A percentile compares a stretch with the other conserved stretches of the same genome.
Conservation (phyloP, 306 rosid species). For the Crataegus laevigata region DNA sequence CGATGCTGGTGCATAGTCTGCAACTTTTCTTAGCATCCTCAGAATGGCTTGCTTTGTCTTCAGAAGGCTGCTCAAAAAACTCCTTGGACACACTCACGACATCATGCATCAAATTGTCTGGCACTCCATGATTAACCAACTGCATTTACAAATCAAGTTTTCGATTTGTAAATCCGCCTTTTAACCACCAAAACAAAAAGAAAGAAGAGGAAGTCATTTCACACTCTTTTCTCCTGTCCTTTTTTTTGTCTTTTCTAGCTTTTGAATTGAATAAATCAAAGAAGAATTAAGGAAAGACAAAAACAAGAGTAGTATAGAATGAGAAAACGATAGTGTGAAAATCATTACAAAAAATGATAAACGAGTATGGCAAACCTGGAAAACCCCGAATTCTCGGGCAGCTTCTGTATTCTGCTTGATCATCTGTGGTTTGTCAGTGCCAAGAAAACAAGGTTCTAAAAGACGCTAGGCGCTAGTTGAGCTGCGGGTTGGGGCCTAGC, state of each 20-base stretch:
- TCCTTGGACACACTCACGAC: conserved; percentile 6
- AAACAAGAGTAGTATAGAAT: too few relatives aligned
- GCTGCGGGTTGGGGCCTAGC: too few relatives aligned
- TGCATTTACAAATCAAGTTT: not conserved
- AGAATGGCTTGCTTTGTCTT: conserved; percentile 8
- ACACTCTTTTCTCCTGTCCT: too few relatives aligned
- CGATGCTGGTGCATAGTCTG: conserved; percentile 8
- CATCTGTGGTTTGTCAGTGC: not conserved
- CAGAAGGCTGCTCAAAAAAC: conserved; percentile 1
- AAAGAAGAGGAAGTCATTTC: not conserved
- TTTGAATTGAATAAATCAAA: too few relatives aligned
- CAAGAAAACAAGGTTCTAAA: too few relatives aligned
- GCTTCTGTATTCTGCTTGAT: conserved; percentile 6
- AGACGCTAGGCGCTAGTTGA: too few relatives aligned
- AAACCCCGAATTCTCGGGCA: conserved; percentile 9
- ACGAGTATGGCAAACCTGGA: not conserved
- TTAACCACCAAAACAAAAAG: too few relatives aligned
- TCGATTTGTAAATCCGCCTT: too few relatives aligned
- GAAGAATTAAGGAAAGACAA: too few relatives aligned
- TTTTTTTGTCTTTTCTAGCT: too few relatives aligned
- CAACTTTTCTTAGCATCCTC: conserved; percentile 9
- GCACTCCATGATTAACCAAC: conserved; percentile 11
- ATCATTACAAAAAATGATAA: not conserved
- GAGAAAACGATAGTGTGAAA: too few relatives aligned
- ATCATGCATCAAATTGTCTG: not conserved